Percentiles rank a stretch among this genome's conserved stretches.
phyloP scores from a whole-genome alignment of 129 eudicot genomes.

The Saussurea involucrata region DNA sequence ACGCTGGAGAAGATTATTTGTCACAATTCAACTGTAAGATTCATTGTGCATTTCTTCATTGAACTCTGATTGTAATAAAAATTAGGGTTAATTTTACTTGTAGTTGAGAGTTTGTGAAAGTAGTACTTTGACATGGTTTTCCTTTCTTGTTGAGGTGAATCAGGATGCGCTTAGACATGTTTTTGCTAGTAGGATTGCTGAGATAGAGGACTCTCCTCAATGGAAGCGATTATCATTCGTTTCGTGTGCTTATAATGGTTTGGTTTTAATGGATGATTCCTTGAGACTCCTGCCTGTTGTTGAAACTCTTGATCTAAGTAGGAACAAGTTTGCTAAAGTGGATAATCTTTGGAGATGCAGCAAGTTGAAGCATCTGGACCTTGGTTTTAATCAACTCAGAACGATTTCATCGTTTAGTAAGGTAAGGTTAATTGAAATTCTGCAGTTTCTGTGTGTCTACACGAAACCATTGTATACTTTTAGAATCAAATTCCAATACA shows the following conservation, averaged over 20 bases:
- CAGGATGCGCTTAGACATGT: conserved; percentile 95
- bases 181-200: conserved; percentile 86
- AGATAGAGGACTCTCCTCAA: conserved; percentile 77
- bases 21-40: conserved; percentile 90
- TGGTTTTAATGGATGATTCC: conserved; percentile 94
- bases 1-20: conserved; percentile 90
- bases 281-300: conserved; percentile 82
- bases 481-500: background rate
- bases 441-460: conserved; percentile 3
- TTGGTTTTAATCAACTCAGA: conserved; percentile 87
- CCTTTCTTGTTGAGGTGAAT: conserved; percentile 11
- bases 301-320: conserved; percentile 91
- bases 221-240: conserved; percentile 82
- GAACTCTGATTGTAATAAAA: background rate
- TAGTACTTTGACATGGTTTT: conserved; percentile 6
- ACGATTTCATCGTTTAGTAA: conserved; percentile 60
- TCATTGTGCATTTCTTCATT: background rate
- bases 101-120: background rate
- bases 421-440: conserved; percentile 37
- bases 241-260: conserved; percentile 82
- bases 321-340: conserved; percentile 89
- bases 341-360: conserved; percentile 76
- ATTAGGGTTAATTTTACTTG: background rate
- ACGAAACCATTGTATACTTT: background rate
- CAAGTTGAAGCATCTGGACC: conserved; percentile 78